These are phyloP conservation scores for Neonectria magnoliae DNA, from an alignment of 2,329 filamentous ascomycete genomes.

Conservation along the genomic window DNA sequence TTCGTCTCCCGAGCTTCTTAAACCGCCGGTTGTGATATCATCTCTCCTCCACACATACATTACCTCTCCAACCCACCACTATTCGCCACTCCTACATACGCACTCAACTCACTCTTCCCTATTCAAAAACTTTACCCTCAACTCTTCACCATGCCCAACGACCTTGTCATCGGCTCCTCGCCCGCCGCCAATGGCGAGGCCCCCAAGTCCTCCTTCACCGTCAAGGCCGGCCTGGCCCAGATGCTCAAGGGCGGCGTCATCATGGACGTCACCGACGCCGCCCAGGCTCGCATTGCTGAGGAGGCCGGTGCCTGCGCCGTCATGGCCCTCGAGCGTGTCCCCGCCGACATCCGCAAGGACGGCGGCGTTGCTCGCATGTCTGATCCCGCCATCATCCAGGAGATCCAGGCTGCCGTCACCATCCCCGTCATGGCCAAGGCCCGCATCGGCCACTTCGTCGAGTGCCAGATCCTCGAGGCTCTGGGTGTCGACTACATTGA, in stretches of 20 bases:
- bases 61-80: not conserved
- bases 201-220: slow-evolving; percentile 72
- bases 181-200: slow-evolving; percentile 46
- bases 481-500: slow-evolving; percentile 98
- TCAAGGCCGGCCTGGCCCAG: slow-evolving; percentile 95
- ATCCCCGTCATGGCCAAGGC: slow-evolving; percentile 99
- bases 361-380: slow-evolving; percentile 98
- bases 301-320: slow-evolving; percentile 95
- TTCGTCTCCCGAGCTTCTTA: slow-evolving; percentile 10
- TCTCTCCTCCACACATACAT: not conserved
- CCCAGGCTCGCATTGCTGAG: slow-evolving; percentile 96
- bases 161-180: slow-evolving; percentile 32
- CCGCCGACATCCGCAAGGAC: slow-evolving; percentile 91
- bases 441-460: slow-evolving; percentile 96
- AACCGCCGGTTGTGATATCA: slow-evolving; percentile 14
- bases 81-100: not conserved
- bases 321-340: slow-evolving; percentile 98
- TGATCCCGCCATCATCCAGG: slow-evolving; percentile 92
- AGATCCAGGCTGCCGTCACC: slow-evolving; percentile 93
- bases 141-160: slow-evolving; percentile 47
- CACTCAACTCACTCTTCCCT: not conserved
- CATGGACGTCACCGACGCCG: slow-evolving; percentile 97
- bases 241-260: slow-evolving; percentile 99
- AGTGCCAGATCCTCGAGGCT: slow-evolving; percentile 97
- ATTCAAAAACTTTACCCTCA: not conserved